Evolutionary conservation across 768 basidiomycete genomes (phyloP), one percentile per base, ranked within the genome.

Genomic region (Chalciporus sphaerocephalus): DNA sequence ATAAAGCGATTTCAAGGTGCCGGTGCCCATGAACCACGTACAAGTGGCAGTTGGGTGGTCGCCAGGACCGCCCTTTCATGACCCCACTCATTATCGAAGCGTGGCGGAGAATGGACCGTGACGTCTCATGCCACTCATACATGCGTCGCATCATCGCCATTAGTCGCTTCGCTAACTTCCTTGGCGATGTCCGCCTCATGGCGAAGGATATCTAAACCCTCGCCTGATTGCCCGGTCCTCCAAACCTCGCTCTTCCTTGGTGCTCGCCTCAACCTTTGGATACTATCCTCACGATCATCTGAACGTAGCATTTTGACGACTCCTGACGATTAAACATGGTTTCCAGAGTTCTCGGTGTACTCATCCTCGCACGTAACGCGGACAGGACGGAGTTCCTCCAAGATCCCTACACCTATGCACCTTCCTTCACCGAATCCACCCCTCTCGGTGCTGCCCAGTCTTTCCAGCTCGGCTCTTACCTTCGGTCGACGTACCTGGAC

Each of bases 301-400:
- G n/a, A 10, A 22, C 4, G 20, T 37, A 25, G 17, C 16, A 23
- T 42, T 15, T 38, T 17, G 20, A 43, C 30, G 10, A 42, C 45
- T 18, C 35, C 46, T 50, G 23, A 59, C 58, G 40, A 63, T 38
- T 47, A 13, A 51, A 32, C 34, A 61, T 51, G 52, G 52, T 48
- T 35, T 44, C 61, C 32, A 50, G 16, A 47, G 80, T 89, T 52
- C 83, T 84, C 54, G 87, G 87, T 64, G 84, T 85, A 53, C 77
- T 90, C 56, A 74, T 87, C 64, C 73, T 89, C 60, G 82, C 83
- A 49, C 79, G 85, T 55, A 87, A 84, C 57, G 87, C 87, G 46
- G 87, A 87, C 68, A 80, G 86, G 51, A 69, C 69, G 54, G 78
- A 74, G 62, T 83, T 76, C 60, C 74, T 76, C 67, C 87, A 89